phyloP scores from a whole-genome alignment of 1,139 yeast genomes.

The Kodamaea alishanica region DNA sequence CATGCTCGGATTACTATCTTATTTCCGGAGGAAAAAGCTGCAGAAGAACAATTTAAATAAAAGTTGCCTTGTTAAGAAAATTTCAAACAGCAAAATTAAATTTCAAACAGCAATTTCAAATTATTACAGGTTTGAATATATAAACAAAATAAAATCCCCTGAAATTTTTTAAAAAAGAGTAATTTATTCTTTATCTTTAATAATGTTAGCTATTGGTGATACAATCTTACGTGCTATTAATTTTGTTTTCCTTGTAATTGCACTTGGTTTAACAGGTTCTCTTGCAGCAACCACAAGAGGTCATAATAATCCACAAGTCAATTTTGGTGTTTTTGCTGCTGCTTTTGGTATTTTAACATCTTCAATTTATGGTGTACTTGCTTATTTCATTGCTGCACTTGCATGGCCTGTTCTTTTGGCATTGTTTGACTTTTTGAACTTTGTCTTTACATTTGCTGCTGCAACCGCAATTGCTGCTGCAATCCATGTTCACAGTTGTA shows the following conservation, averaged over 20 bases:
- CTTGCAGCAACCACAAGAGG: constrained; percentile 63
- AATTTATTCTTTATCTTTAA: constrained; percentile 6
- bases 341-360: constrained; percentile 83
- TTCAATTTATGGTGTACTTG: constrained; percentile 71
- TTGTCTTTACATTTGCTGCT: constrained; percentile 89
- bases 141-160: constrained; percentile 3
- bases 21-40: no score
- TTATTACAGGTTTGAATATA: not conserved
- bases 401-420: constrained; percentile 85
- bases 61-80: not conserved
- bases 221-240: constrained; percentile 68
- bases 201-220: constrained; percentile 67
- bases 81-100: not conserved
- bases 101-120: not conserved
- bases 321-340: constrained; percentile 81
- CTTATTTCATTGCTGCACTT: constrained; percentile 71
- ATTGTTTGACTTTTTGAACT: constrained; percentile 76
- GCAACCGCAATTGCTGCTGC: constrained; percentile 93
- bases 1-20: no score
- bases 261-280: constrained; percentile 82
- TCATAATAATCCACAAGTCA: constrained; percentile 73
- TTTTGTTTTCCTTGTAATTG: constrained; percentile 70
- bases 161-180: not conserved
- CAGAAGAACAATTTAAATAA: no score
- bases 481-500: constrained; percentile 81